Evolutionary conservation across 805 yeast genomes (phyloP).

Genomic region (Wickerhamiella lipophila): DNA sequence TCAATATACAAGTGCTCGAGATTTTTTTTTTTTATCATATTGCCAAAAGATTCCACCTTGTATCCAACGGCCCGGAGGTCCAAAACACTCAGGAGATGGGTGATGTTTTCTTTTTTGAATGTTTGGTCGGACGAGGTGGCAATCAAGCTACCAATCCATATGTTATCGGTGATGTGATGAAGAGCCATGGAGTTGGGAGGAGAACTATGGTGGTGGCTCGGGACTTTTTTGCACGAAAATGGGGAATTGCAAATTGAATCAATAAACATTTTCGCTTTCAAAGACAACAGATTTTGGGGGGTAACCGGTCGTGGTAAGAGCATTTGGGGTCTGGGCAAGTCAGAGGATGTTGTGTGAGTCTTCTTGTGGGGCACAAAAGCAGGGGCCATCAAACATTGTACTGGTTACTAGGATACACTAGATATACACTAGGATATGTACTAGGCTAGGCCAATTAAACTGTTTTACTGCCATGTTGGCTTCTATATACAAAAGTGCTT

Average conservation of each 20-base stretch:
- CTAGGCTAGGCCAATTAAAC: too few species aligned
- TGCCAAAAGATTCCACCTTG: conserved; percentile 11
- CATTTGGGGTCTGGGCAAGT: too few species aligned
- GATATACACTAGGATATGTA: too few species aligned
- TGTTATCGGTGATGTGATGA: conserved; percentile 62
- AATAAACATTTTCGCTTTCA: neutral
- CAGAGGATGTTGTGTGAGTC: too few species aligned
- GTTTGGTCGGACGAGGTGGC: conserved; percentile 47
- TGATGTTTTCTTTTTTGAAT: conserved; percentile 42
- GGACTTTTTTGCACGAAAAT: neutral
- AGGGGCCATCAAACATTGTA: too few species aligned
- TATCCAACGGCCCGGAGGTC: conserved; percentile 24
- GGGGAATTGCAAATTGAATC: neutral
- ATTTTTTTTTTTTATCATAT: conserved; percentile 3
- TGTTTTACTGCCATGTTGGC: neutral
- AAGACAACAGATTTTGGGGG: neutral
- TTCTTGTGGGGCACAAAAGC: too few species aligned
- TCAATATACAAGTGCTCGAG: conserved; percentile 30
- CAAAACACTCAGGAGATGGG: conserved; percentile 60
- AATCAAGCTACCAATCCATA: conserved; percentile 61
- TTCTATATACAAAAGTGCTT: conserved; percentile 8
- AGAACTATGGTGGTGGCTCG: neutral
- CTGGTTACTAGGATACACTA: too few species aligned
- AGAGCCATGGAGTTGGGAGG: conserved; percentile 26
- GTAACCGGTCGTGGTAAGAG: neutral